phyloP scores from a whole-genome alignment of 345 rosid genomes.

The Microcos paniculata region DNA sequence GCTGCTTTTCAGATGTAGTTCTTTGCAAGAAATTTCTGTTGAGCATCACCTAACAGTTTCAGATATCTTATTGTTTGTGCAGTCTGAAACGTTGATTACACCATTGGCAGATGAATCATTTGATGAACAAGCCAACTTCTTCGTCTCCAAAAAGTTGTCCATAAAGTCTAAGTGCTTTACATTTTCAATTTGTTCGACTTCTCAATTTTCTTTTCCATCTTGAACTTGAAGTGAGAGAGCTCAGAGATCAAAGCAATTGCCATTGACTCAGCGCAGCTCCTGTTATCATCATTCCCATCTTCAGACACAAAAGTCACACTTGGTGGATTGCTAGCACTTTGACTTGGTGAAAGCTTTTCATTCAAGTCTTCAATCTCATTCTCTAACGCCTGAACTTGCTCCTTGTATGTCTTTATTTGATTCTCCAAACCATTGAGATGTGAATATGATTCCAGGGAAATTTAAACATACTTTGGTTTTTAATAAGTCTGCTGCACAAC shows the following conservation, averaged over 20 bases:
- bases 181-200: constrained; percentile 51
- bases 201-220: constrained; percentile 47
- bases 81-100: constrained; percentile 26
- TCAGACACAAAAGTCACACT: constrained; percentile 86
- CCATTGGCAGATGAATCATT: constrained; percentile 47
- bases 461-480: constrained; percentile 76
- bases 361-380: constrained; percentile 74
- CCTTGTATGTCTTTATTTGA: constrained; percentile 58
- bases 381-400: constrained; percentile 56
- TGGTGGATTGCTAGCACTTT: constrained; percentile 68
- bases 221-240: constrained; percentile 49
- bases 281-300: constrained; percentile 83
- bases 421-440: constrained; percentile 72
- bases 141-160: constrained; percentile 99
- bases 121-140: constrained; percentile 76
- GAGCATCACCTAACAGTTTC: constrained; percentile 33
- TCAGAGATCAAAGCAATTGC: constrained; percentile 55
- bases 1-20: constrained; percentile 25
- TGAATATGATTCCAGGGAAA: constrained; percentile 80
- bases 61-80: constrained; percentile 39
- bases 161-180: constrained; percentile 69
- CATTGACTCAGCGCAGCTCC: constrained; percentile 79
- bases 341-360: constrained; percentile 68
- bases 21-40: constrained; percentile 26
- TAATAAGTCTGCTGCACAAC: constrained; percentile 62